Base-by-base conservation (phyloP, 306 rosid genomes). In the Begonia loranthoides region DNA sequence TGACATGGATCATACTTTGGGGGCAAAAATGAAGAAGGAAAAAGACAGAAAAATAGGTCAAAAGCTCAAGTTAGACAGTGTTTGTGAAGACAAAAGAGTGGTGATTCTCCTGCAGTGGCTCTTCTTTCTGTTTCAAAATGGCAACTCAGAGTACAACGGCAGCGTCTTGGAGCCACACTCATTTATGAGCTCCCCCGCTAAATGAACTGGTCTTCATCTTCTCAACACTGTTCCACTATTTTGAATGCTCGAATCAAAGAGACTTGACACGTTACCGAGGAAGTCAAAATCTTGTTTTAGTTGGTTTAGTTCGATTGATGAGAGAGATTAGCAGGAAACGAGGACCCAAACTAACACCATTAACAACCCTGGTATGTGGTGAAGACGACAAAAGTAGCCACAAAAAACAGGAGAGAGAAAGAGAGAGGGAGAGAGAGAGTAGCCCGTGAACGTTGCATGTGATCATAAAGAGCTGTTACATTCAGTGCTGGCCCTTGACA, bases 391-490 rank as follows among this genome's bases (percentile, higher is more conserved):
- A 28, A 4, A 17, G 50, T 46, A 59, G 41, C 55, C 56, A 49
- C 49, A 58, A 43, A 43, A 43, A n/a, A n/a, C n/a, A n/a, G n/a
- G n/a, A 43, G 46, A 43, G 46, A n/a, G 14, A 43, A 9, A 43
- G 47, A 43, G 47, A 51, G n/a, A 7, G 10, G 45, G 39, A 49
- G 39, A 58, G 36, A 38, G 50, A 49, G 63, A 49, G 49, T 59
- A 64, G 78, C 84, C 97, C 97, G 97, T 90, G 97, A 90, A 85
- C 71, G 64, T 66, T 78, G 94, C 97, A 90, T 87, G 97, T 90
- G 97, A 85, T 64, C 79, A 69, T 70, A 66, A 70, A 74, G 89
- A 75, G 74, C 70, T 89, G 90, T 85, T 86, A 75, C 70, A 72
- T 77, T 89, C 88, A 76, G 79, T 79, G 90, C 84, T 76, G 73